phyloP scores from a whole-genome alignment of 768 basidiomycete genomes.

The Mycena pura region DNA sequence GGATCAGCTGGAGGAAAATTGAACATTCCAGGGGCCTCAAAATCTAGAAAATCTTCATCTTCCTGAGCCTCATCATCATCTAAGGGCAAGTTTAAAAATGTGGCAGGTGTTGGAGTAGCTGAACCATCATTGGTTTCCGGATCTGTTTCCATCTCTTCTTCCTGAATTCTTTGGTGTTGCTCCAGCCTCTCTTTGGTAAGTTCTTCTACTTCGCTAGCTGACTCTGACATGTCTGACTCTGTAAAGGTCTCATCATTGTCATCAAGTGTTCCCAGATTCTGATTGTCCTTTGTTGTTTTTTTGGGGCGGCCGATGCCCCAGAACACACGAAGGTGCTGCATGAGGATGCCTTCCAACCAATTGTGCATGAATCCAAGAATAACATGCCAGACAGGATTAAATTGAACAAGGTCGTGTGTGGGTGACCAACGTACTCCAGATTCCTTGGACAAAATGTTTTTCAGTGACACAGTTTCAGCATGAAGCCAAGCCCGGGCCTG shows the following conservation, averaged over 20 bases:
- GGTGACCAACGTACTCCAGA: constrained; percentile 28
- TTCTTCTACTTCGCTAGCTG: background rate
- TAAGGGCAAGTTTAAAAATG: background rate
- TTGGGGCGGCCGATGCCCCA: constrained; percentile 23
- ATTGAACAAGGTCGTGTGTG: constrained; percentile 23
- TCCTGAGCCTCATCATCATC: background rate
- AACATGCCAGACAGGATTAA: constrained; percentile 25
- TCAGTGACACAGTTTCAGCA: background rate
- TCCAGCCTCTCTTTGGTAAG: background rate
- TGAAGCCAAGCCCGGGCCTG: constrained; percentile 10
- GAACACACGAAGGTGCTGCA: constrained; percentile 13
- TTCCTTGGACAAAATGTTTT: background rate
- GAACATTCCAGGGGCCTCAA: background rate
- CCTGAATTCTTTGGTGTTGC: too few relatives aligned
- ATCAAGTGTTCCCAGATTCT: background rate
- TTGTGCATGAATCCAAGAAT: constrained; percentile 30
- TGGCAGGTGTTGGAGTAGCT: background rate
- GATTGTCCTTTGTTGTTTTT: background rate
- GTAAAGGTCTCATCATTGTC: background rate
- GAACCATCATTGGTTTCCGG: background rate
- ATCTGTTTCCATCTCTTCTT: too few relatives aligned
- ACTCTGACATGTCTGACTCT: background rate
- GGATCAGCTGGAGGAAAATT: background rate
- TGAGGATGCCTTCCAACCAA: constrained; percentile 17
- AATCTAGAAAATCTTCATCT: background rate